Evolutionary conservation across 2,329 filamentous ascomycete species (phyloP).

Genomic region (Calonectria naviculata): DNA sequence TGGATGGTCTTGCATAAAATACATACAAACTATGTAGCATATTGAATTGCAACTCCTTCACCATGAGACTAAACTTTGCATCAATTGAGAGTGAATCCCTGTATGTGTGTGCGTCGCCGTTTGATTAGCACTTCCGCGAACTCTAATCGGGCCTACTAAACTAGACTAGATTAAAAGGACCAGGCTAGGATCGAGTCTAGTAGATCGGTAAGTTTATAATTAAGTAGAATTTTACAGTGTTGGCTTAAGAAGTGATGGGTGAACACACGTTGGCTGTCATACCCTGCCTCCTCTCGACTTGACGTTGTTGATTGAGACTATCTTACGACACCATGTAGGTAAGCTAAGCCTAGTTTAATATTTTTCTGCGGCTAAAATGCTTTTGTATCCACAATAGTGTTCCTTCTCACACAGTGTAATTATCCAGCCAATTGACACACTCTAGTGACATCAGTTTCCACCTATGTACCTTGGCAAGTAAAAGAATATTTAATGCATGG

Average conservation of each 20-base stretch:
- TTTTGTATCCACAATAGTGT: too few species aligned
- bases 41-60: background rate
- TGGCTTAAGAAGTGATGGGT: too few species aligned
- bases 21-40: background rate
- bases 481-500: too few species aligned
- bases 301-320: too few species aligned
- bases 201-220: background rate
- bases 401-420: too few species aligned
- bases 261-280: background rate
- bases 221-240: background rate
- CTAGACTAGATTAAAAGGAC: background rate
- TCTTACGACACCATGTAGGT: too few species aligned
- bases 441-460: too few species aligned
- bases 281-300: too few species aligned
- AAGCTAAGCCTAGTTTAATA: too few species aligned
- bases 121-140: background rate
- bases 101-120: background rate
- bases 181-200: background rate
- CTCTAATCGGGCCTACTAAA: background rate
- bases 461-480: too few species aligned
- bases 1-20: background rate
- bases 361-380: too few species aligned
- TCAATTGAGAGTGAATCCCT: background rate
- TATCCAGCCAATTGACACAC: too few species aligned
- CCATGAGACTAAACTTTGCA: background rate